Percentiles rank a stretch among this genome's conserved stretches.
These are phyloP conservation scores for Coleophoma eucalyptorum DNA, from an alignment of 2,329 filamentous ascomycete species.

Conservation along the genomic window DNA sequence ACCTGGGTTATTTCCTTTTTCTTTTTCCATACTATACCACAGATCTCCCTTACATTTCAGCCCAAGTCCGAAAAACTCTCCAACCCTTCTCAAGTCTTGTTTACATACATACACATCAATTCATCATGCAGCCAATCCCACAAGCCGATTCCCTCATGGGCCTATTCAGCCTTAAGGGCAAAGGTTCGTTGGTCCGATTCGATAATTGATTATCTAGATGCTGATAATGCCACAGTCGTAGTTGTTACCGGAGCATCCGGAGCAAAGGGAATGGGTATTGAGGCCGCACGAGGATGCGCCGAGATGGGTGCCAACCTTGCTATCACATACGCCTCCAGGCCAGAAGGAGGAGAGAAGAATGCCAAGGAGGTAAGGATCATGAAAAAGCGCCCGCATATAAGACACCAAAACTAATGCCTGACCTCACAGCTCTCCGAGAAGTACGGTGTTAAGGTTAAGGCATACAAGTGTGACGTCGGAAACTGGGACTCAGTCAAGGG, in stretches of 20 bases:
- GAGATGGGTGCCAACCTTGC: constrained; percentile 62
- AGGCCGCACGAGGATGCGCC: constrained; percentile 60
- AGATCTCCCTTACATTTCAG: too few relatives aligned
- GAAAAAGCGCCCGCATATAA: not conserved
- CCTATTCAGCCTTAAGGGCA: constrained; percentile 56
- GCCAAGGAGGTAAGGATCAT: constrained; percentile 42
- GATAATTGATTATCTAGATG: not conserved
- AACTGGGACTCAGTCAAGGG: constrained; percentile 50
- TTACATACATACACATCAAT: too few relatives aligned
- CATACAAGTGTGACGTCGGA: constrained; percentile 62
- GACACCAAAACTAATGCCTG: too few relatives aligned
- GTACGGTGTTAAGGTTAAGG: constrained; percentile 63
- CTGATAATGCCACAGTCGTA: constrained; percentile 36
- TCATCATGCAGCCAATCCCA: constrained; percentile 37
- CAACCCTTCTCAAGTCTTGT: too few relatives aligned
- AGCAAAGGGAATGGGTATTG: constrained; percentile 64
- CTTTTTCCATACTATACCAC: too few relatives aligned
- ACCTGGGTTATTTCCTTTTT: too few relatives aligned
- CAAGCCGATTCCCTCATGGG: constrained; percentile 53
- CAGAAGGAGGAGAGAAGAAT: constrained; percentile 61
- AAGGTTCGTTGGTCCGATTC: not conserved
- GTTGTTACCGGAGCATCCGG: constrained; percentile 61
- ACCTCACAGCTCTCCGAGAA: constrained; percentile 38
- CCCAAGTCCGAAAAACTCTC: too few relatives aligned
- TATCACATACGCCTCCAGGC: constrained; percentile 63